phyloP scores from a whole-genome alignment of 805 yeast genomes.

The Hanseniaspora valbyensis region DNA sequence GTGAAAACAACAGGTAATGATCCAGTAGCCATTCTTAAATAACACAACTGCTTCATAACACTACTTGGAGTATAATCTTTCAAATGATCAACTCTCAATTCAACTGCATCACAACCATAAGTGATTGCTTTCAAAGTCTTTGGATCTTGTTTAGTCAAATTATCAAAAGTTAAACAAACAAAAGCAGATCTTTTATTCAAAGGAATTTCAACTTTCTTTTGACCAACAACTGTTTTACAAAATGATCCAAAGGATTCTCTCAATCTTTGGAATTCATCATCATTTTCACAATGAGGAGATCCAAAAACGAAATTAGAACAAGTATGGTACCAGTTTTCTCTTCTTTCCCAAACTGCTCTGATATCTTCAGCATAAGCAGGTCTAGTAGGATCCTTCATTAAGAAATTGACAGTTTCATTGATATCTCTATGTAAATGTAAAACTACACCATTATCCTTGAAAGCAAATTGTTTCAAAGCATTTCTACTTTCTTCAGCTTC shows the following conservation, averaged over 20 bases:
- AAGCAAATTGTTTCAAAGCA: constrained; percentile 43
- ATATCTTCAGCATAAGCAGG: constrained; percentile 82
- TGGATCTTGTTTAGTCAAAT: constrained; percentile 36
- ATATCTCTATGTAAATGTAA: constrained; percentile 84
- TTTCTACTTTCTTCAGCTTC: constrained; percentile 62
- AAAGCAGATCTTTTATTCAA: constrained; percentile 47
- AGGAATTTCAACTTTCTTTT: constrained; percentile 26
- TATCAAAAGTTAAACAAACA: constrained; percentile 61
- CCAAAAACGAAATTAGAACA: constrained; percentile 70
- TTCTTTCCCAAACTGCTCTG: constrained; percentile 68
- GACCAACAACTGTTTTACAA: constrained; percentile 54
- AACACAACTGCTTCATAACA: constrained; percentile 64
- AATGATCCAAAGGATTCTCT: constrained; percentile 49
- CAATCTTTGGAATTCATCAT: constrained; percentile 44
- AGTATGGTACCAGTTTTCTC: constrained; percentile 68
- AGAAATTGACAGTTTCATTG: constrained; percentile 62
- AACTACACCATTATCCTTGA: constrained; percentile 57
- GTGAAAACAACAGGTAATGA: constrained; percentile 74
- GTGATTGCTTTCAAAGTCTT: constrained; percentile 42
- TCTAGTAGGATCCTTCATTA: constrained; percentile 67
- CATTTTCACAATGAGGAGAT: constrained; percentile 57
- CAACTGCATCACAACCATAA: constrained; percentile 71
- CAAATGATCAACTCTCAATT: constrained; percentile 67
- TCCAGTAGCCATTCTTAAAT: constrained; percentile 49
- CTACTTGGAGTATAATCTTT: constrained; percentile 39